Percentiles rank a stretch among this genome's conserved stretches.
Evolutionary conservation across 2,329 filamentous ascomycete species (phyloP).

Genomic region (Plectosphaerella cucumerina): DNA sequence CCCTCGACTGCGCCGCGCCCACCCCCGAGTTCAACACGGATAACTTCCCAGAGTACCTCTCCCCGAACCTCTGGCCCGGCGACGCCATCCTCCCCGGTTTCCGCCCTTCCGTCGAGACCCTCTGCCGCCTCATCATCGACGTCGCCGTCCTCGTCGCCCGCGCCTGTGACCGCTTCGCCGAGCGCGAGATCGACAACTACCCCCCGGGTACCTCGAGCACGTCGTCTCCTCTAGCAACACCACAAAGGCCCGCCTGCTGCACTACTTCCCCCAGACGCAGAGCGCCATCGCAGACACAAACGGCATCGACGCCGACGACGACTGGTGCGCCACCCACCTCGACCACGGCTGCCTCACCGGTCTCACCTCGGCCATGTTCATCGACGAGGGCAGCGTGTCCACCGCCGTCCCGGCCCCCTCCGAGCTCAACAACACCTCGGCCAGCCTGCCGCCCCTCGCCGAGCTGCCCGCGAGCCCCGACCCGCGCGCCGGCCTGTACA

Average conservation of each 20-base stretch:
- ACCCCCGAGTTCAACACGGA: slow-evolving; percentile 51
- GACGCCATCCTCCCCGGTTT: slow-evolving; percentile 70
- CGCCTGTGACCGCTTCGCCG: slow-evolving; percentile 85
- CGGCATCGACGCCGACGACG: slow-evolving; percentile 58
- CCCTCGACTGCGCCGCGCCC: slow-evolving; percentile 58
- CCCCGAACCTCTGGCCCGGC: slow-evolving; percentile 83
- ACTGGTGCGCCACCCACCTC: slow-evolving; percentile 90
- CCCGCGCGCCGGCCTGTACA: slow-evolving; percentile 84
- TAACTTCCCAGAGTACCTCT: slow-evolving; percentile 82
- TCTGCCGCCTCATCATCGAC: slow-evolving; percentile 85
- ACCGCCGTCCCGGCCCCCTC: slow-evolving; percentile 26
- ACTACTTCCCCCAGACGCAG: slow-evolving; percentile 73
- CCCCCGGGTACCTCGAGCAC: slow-evolving; percentile 75
- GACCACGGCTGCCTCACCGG: slow-evolving; percentile 94
- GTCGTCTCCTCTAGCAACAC: slow-evolving; percentile 82
- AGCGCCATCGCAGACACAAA: slow-evolving; percentile 21
- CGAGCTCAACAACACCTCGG: slow-evolving; percentile 10
- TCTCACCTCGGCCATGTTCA: slow-evolving; percentile 91
- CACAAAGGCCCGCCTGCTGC: slow-evolving; percentile 85
- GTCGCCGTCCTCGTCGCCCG: slow-evolving; percentile 81
- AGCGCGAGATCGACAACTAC: slow-evolving; percentile 73
- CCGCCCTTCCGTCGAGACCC: slow-evolving; percentile 62
- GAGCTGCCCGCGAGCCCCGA: slow-evolving; percentile 79
- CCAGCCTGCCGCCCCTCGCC: slow-evolving; percentile 46
- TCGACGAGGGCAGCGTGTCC: slow-evolving; percentile 63